Evolutionary conservation across 176 grass and related monocot species (phyloP).

Genomic region (Ampelocalamus luodianensis): DNA sequence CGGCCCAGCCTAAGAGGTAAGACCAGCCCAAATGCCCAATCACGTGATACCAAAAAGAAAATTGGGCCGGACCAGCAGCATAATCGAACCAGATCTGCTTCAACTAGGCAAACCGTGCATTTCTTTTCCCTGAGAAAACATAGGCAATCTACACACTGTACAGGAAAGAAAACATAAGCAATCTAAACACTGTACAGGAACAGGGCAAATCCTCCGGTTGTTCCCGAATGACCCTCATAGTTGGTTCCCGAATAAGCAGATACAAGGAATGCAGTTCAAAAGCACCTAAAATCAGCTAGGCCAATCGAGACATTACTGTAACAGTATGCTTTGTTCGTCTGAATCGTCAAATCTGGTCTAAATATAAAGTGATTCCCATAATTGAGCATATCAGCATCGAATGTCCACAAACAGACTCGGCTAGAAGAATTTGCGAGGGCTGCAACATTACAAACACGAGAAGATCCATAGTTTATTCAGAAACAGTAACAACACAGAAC

Average conservation of each 20-base stretch:
- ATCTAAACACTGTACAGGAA: too few relatives aligned
- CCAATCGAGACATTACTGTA: not conserved
- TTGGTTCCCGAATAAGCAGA: not conserved
- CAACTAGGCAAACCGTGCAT: not conserved
- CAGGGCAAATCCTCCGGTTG: not conserved
- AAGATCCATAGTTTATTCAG: conserved; percentile 28
- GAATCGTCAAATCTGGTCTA: not conserved
- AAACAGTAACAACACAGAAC: not conserved
- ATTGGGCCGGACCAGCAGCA: not conserved
- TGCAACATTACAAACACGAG: conserved; percentile 7
- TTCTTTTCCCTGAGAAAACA: not conserved
- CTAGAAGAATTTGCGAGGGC: not conserved
- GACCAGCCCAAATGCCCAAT: not conserved
- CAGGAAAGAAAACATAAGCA: too few relatives aligned
- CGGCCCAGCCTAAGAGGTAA: not conserved
- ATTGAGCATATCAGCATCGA: not conserved
- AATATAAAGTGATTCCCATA: not conserved
- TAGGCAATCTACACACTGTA: too few relatives aligned
- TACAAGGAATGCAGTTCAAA: not conserved
- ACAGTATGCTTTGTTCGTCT: not conserved
- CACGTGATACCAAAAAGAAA: not conserved
- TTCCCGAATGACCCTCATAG: not conserved
- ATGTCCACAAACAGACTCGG: not conserved
- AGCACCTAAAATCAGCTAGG: not conserved
- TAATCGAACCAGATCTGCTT: not conserved